Evolutionary conservation across 257 asterid species (phyloP).

Genomic region (Coffea canephora): DNA sequence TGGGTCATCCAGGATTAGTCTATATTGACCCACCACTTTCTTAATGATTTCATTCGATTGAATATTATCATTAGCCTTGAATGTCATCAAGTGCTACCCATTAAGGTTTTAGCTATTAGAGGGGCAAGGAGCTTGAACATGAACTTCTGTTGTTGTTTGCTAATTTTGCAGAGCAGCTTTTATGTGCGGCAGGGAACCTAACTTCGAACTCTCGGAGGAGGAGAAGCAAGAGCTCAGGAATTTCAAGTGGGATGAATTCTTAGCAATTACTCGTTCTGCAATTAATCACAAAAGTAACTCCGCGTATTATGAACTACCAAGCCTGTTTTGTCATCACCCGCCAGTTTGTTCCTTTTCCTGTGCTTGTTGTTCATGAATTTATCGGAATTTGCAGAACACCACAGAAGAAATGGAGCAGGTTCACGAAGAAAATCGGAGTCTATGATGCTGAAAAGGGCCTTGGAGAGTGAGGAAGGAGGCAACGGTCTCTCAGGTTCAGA

Average conservation of each 20-base stretch:
- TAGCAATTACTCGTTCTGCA: conserved; percentile 76
- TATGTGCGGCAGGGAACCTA: conserved; percentile 98
- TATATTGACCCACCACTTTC: neutral
- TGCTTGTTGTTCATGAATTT: neutral
- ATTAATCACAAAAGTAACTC: conserved; percentile 68
- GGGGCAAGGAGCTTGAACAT: neutral
- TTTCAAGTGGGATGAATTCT: conserved; percentile 78
- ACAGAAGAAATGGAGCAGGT: conserved; percentile 43
- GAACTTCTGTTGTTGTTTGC: neutral
- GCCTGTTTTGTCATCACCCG: neutral
- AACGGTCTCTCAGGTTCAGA: conserved; percentile 57
- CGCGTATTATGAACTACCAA: neutral
- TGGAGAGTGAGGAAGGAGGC: conserved; percentile 51
- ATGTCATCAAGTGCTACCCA: neutral
- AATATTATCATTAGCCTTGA: no score
- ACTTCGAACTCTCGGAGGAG: conserved; percentile 76
- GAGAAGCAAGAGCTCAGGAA: conserved; percentile 75
- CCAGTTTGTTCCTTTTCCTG: neutral
- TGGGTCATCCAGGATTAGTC: neutral
- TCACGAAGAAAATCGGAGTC: conserved; percentile 38
- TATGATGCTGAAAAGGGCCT: conserved; percentile 27
- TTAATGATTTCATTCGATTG: neutral
- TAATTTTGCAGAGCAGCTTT: conserved; percentile 75
- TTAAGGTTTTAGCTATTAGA: neutral
- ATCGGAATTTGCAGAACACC: conserved; percentile 47